These are phyloP conservation scores for Mortierella claussenii DNA, from an alignment of 192 early-diverging fungal genomes.

Conservation along the genomic window DNA sequence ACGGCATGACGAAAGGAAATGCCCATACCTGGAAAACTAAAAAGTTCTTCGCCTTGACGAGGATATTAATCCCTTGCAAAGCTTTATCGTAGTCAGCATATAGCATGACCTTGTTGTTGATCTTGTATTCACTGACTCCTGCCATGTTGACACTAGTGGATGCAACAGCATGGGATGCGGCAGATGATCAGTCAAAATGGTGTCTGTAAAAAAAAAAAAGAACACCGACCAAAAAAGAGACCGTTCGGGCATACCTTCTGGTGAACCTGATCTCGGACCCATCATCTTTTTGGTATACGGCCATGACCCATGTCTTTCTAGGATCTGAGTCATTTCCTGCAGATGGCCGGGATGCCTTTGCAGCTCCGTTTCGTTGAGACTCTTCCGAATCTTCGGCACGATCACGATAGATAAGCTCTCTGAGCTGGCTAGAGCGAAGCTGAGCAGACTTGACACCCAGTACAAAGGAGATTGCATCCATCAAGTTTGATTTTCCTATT, in stretches of 20 bases:
- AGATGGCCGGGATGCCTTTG: constrained; percentile 6
- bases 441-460: constrained; percentile 94
- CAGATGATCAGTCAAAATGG: not conserved
- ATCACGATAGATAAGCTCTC: constrained; percentile 91
- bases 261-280: constrained; percentile 74
- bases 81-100: constrained; percentile 80
- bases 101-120: constrained; percentile 79
- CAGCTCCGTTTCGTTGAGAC: constrained; percentile 46
- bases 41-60: constrained; percentile 97
- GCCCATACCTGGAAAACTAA: constrained; percentile 94
- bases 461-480: constrained; percentile 99
- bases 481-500: constrained; percentile 97
- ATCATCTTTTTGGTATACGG: constrained; percentile 80
- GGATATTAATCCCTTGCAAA: constrained; percentile 89
- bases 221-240: not conserved
- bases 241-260: constrained; percentile 68
- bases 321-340: constrained; percentile 40
- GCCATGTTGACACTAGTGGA: constrained; percentile 59
- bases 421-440: constrained; percentile 87
- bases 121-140: constrained; percentile 90
- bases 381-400: constrained; percentile 62
- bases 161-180: not conserved
- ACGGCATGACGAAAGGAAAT: too few relatives aligned
- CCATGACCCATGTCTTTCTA: constrained; percentile 80
- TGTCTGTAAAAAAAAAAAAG: not conserved